Evolutionary conservation across 176 grass and related monocot genomes (phyloP), one percentile per base, ranked within the genome.

Genomic region (Thinopyrum elongatum): DNA sequence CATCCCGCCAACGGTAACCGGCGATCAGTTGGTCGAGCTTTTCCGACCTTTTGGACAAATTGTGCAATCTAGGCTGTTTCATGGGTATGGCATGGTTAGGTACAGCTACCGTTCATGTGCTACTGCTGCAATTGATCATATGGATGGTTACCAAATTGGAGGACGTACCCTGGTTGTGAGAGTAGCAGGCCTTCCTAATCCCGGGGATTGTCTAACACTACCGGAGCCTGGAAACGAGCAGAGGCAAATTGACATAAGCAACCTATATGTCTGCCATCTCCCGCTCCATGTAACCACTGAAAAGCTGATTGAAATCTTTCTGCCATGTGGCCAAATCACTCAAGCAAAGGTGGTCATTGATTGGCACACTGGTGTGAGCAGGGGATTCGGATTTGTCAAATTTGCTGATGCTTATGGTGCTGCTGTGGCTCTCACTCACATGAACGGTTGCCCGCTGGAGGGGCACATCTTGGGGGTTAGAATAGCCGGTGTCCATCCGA

Each of bases 371-470:
- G 80, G 90, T 76, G 51, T 63, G 65, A 92, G 90, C 87, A 89
- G 90, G 81, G 93, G 93, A 22, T 92, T 88, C 82, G 93, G 93
- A 6, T 95, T 95, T 87, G 88, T 95, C 64, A 86, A 6, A 29
- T 95, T 90, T 71, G 61, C 60, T 6, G 88, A 95, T 74, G 34
- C 88, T 76, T 70, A 74, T 27, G 86, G 53, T 19, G 90, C 93
- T 74, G 83, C 90, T 70, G 67, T 76, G 14, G 93, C 90, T 4
- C 16, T 85, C 38, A 74, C 70, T 58, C 35, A 78, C 51, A 84
- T 89, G 88, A 90, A 92, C 78, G 89, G 94, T 27, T 92, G 79
- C 35, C 80, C 68, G 61, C 68, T 92, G 38, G 88, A 89, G 1
- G 91, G 90, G 63, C 86, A 86, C 83, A 44, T 81, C 11, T 63